A percentile compares a stretch with the other conserved stretches of the same genome.
Evolutionary conservation across 1,284 basidiomycete species (phyloP).

Genomic region (Fistulinella staudtii): DNA sequence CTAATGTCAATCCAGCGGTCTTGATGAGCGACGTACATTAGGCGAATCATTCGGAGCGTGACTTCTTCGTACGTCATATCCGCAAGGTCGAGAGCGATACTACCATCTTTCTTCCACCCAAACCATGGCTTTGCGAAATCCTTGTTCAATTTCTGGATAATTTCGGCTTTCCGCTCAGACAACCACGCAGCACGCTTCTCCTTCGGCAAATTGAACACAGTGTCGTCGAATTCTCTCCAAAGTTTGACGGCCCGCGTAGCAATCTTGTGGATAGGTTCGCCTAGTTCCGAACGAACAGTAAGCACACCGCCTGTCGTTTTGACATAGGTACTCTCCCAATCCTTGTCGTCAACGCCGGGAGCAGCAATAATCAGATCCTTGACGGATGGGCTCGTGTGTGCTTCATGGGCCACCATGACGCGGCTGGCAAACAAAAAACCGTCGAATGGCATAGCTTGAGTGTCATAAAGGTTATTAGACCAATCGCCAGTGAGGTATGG

Average conservation of each 20-base stretch:
- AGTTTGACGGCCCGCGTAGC: slow-evolving; percentile 94
- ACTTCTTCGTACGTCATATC: slow-evolving; percentile 99
- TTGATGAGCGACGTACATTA: slow-evolving; percentile 93
- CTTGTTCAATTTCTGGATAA: slow-evolving; percentile 90
- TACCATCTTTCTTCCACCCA: slow-evolving; percentile 89
- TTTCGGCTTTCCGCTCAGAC: slow-evolving; percentile 80
- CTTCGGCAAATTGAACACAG: slow-evolving; percentile 90
- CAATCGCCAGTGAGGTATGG: slow-evolving; percentile 97
- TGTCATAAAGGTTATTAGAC: slow-evolving; percentile 77
- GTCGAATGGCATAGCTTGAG: slow-evolving; percentile 98
- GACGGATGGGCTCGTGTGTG: slow-evolving; percentile 90
- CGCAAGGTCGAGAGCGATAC: slow-evolving; percentile 79
- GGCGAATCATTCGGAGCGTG: slow-evolving; percentile 82
- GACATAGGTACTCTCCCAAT: slow-evolving; percentile 95
- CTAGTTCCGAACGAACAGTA: slow-evolving; percentile 96
- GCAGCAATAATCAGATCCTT: slow-evolving; percentile 97
- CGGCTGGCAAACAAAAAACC: slow-evolving; percentile 95
- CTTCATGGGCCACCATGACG: slow-evolving; percentile 98
- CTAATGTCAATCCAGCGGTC: slow-evolving; percentile 92
- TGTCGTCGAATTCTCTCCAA: slow-evolving; percentile 98
- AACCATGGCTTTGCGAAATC: slow-evolving; percentile 99
- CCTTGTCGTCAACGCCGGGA: slow-evolving; percentile 84
- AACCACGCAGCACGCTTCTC: slow-evolving; percentile 94
- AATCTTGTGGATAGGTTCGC: slow-evolving; percentile 99
- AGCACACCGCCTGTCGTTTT: slow-evolving; percentile 95